Evolutionary conservation across 208 protist species (phyloP), one percentile per base, ranked within the genome.

Genomic region (Crithidia bombi): DNA sequence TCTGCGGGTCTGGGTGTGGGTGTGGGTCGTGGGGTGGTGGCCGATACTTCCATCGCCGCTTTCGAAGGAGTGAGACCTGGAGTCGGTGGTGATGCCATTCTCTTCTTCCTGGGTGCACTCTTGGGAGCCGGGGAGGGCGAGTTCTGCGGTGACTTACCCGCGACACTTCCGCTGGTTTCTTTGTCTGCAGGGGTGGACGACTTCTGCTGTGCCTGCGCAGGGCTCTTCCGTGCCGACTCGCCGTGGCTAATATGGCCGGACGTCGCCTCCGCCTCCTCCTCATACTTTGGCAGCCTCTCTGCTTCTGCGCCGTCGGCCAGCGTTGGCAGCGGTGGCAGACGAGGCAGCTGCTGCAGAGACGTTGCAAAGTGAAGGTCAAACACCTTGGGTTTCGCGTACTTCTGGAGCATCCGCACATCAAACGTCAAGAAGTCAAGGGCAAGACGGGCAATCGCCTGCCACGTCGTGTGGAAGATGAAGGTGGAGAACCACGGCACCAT

Each of bases 401-500:
- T 51, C 73, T 92, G 80, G 3, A 93, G 69, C 6, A 65, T 28
- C 36, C 90, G 90, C 41, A 90, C 74, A 54, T 93, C 90, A 73
- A 95, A 93, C n/a, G 79, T 81, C 30, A 92, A 69, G 65, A 95
- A 95, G 59, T 79, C 80, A 1, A 95, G 75, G 25, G 75, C 71
- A 26, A 72, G 50, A 47, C 73, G 73, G 7, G 86, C 65, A 44
- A 84, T 50, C 3, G 77, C 69, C 72, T 95, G 86, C 75, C 80
- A 82, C 7, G 85, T 85, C 10, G 90, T 95, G 43, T 59, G 56
- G 14, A 89, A 65, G 61, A 90, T 81, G 49, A 95, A 91, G 7
- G 83, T 91, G 39, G 87, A 92, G 64, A 78, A 95, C 88, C 90
- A 95, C 39, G 87, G 78, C 47, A 95, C 90, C 90, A 95, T 95